phyloP scores from a whole-genome alignment of 176 grass and related monocot genomes.

The Carex parvula region DNA sequence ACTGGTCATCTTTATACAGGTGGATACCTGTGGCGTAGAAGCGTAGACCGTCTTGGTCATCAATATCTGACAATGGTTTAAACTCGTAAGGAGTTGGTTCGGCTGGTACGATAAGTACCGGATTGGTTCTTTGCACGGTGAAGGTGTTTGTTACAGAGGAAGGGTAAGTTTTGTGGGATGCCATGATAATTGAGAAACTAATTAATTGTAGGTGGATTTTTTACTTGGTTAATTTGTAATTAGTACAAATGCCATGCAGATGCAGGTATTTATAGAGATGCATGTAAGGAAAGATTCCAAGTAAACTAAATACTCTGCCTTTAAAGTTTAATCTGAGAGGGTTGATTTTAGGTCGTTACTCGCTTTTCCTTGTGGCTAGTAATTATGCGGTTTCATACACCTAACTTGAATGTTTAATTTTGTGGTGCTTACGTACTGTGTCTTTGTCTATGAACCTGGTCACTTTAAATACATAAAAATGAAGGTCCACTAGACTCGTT shows the following conservation, averaged over 20 bases:
- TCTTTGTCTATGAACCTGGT: not conserved
- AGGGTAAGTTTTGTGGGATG: not conserved
- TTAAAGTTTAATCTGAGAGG: not conserved
- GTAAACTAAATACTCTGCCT: not conserved
- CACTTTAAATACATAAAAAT: not conserved
- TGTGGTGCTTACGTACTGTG: not conserved
- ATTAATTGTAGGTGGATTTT: not conserved
- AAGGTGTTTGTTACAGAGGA: not conserved
- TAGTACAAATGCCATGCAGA: not conserved
- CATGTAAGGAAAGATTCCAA: not conserved
- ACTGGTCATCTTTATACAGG: constrained; percentile 43
- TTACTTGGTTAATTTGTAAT: not conserved
- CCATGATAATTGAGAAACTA: constrained; percentile 14
- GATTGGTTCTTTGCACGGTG: not conserved
- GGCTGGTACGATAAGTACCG: constrained; percentile 40
- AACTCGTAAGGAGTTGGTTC: constrained; percentile 42
- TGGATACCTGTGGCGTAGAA: constrained; percentile 64
- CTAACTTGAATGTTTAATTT: not conserved
- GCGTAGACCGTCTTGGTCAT: constrained; percentile 69
- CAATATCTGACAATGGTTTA: constrained; percentile 59
- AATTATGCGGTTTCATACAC: not conserved
- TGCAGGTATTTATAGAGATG: constrained; percentile 15
- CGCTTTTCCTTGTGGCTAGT: not conserved
- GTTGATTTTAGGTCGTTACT: constrained; percentile 10
- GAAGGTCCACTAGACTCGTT: not conserved